Conservation (phyloP, 805 yeast genomes). For the Lachancea thermotolerans region DNA sequence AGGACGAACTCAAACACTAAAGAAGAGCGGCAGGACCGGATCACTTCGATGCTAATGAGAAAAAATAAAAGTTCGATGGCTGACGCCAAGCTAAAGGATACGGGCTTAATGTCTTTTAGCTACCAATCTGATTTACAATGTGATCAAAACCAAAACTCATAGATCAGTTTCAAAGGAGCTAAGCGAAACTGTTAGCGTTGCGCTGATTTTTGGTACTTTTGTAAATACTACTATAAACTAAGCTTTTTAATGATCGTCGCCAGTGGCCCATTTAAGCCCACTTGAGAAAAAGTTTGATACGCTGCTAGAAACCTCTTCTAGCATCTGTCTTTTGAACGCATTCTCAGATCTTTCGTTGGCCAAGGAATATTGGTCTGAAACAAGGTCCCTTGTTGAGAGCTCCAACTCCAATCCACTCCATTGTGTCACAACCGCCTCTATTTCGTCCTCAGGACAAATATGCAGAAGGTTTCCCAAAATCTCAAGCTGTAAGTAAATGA, state of each 20-base stretch:
- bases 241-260: constrained; percentile 17
- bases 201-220: too few species aligned
- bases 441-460: constrained; percentile 48
- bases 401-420: constrained; percentile 51
- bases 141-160: too few species aligned
- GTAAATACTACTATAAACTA: too few species aligned
- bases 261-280: constrained; percentile 48
- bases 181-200: too few species aligned
- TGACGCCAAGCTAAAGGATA: background rate
- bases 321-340: constrained; percentile 3
- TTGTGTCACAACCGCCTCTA: constrained; percentile 49
- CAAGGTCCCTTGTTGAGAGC: constrained; percentile 29
- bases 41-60: constrained; percentile 12
- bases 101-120: too few species aligned
- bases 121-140: too few species aligned
- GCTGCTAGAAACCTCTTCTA: constrained; percentile 19
- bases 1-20: constrained; percentile 1
- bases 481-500: constrained; percentile 45
- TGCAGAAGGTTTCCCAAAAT: constrained; percentile 47
- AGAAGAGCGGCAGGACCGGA: constrained; percentile 11
- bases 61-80: constrained; percentile 4
- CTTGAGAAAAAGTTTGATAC: constrained; percentile 41
- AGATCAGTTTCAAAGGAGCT: too few species aligned
- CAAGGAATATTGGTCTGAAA: constrained; percentile 19
- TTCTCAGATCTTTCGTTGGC: constrained; percentile 3